A percentile compares a stretch with the other conserved stretches of the same genome.
Evolutionary conservation across 2,329 filamentous ascomycete genomes (phyloP).

Genomic region (Aureobasidium sp.): DNA sequence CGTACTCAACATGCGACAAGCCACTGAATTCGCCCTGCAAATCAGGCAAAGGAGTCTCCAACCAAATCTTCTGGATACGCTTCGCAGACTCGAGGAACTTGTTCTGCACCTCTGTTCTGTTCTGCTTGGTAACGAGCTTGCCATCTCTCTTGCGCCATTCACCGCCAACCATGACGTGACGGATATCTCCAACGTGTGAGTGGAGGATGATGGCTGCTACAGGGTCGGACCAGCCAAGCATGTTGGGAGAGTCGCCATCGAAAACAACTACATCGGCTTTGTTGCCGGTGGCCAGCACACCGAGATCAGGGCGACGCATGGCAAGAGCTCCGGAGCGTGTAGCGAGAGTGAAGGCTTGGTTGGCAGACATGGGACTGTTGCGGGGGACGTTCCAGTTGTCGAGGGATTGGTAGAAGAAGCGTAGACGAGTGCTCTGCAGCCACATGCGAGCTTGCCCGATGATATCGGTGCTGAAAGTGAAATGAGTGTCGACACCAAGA

Average conservation of each 20-base stretch:
- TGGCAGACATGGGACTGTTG: conserved; percentile 44
- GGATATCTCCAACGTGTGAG: conserved; percentile 42
- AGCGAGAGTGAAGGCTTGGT: conserved; percentile 48
- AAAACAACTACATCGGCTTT: conserved; percentile 49
- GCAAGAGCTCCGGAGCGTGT: conserved; percentile 46
- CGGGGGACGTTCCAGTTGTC: conserved; percentile 35
- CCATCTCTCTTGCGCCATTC: conserved; percentile 41
- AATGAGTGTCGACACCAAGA: conserved; percentile 48
- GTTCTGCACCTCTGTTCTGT: neutral
- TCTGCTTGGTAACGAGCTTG: neutral
- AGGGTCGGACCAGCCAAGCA: conserved; percentile 48
- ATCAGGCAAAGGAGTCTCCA: neutral
- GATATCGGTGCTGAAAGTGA: conserved; percentile 41
- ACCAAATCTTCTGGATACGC: neutral
- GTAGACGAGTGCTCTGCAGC: conserved; percentile 4
- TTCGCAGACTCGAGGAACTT: neutral
- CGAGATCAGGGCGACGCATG: conserved; percentile 43
- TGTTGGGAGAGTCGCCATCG: conserved; percentile 39
- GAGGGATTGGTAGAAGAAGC: conserved; percentile 18
- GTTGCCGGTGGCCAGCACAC: conserved; percentile 36
- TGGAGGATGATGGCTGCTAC: conserved; percentile 43
- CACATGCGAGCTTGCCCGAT: conserved; percentile 8
- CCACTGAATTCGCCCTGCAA: neutral
- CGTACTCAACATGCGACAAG: neutral
- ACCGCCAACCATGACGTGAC: conserved; percentile 44